These are phyloP conservation scores for Cephalotrichum gorgonifer DNA, from an alignment of 2,329 filamentous ascomycete genomes.

Conservation along the genomic window DNA sequence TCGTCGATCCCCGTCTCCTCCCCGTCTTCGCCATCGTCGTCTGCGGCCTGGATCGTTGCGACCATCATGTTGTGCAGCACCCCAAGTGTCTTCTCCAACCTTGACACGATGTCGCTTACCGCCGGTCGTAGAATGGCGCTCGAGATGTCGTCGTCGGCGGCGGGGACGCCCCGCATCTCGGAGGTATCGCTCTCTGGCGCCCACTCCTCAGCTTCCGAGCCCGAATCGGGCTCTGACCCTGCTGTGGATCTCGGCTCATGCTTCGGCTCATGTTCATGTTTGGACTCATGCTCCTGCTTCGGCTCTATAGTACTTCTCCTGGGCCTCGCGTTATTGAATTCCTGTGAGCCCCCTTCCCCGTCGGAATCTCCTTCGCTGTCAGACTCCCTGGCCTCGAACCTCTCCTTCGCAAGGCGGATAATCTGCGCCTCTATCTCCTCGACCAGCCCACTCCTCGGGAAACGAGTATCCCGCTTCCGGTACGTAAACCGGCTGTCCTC, in stretches of 20 bases:
- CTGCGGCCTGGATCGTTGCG: slow-evolving; percentile 27
- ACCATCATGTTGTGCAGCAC: slow-evolving; percentile 59
- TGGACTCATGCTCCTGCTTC: too few species aligned
- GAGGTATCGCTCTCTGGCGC: not conserved
- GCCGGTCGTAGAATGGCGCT: slow-evolving; percentile 54
- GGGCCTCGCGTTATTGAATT: not conserved
- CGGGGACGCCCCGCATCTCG: slow-evolving; percentile 27
- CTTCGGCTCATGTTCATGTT: not conserved
- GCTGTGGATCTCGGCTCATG: not conserved
- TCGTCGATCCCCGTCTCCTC: not conserved
- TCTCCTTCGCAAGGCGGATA: slow-evolving; percentile 56
- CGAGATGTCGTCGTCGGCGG: slow-evolving; percentile 62
- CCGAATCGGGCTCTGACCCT: not conserved
- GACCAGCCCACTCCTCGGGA: slow-evolving; percentile 53
- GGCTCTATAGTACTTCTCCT: too few species aligned
- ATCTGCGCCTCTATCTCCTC: slow-evolving; percentile 60
- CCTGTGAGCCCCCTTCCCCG: not conserved
- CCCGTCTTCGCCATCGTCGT: slow-evolving; percentile 16
- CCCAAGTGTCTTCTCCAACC: slow-evolving; percentile 59
- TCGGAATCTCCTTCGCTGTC: slow-evolving; percentile 3
- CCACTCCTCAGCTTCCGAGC: not conserved
- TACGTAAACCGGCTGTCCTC: slow-evolving; percentile 41
- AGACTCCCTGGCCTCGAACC: slow-evolving; percentile 32
- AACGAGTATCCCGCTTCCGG: slow-evolving; percentile 27
- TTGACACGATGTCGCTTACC: slow-evolving; percentile 57